Conservation (phyloP, 129 eudicot genomes). For the Glebionis coronaria region DNA sequence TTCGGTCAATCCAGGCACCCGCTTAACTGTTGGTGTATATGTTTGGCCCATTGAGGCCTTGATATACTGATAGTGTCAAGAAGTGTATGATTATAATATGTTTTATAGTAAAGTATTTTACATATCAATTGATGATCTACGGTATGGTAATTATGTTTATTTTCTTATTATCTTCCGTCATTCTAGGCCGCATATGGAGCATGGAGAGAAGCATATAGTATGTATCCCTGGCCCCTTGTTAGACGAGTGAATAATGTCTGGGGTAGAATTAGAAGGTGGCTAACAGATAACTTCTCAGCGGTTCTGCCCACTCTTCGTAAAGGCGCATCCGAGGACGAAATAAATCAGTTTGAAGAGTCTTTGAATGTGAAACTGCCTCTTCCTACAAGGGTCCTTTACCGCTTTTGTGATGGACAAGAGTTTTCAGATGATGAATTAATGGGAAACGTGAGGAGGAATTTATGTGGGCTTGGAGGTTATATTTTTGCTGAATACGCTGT, state of each 20-base stretch:
- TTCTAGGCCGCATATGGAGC: conserved; percentile 61
- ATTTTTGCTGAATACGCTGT: conserved; percentile 46
- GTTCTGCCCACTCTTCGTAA: conserved; percentile 55
- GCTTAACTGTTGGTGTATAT: too few relatives aligned
- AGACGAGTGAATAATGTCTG: conserved; percentile 57
- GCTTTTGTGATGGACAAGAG: conserved; percentile 86
- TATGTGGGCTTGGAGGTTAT: conserved; percentile 81
- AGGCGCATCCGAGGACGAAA: conserved; percentile 78
- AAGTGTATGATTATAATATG: neutral
- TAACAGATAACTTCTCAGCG: conserved; percentile 56
- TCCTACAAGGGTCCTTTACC: conserved; percentile 72
- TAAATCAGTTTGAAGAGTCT: conserved; percentile 47
- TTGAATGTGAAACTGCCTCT: conserved; percentile 67
- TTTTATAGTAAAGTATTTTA: neutral
- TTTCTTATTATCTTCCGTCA: neutral
- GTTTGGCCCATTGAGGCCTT: too few relatives aligned
- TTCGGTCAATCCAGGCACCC: too few relatives aligned
- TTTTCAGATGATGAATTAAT: neutral
- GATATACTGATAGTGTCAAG: neutral
- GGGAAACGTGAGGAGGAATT: conserved; percentile 17
- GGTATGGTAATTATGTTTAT: conserved; percentile 8
- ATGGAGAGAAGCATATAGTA: conserved; percentile 66
- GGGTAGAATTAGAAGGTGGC: conserved; percentile 58
- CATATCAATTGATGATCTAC: neutral
- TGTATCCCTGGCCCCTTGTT: conserved; percentile 85